Conservation (phyloP, 2,329 filamentous ascomycete genomes). For the Botrytis sinoallii region DNA sequence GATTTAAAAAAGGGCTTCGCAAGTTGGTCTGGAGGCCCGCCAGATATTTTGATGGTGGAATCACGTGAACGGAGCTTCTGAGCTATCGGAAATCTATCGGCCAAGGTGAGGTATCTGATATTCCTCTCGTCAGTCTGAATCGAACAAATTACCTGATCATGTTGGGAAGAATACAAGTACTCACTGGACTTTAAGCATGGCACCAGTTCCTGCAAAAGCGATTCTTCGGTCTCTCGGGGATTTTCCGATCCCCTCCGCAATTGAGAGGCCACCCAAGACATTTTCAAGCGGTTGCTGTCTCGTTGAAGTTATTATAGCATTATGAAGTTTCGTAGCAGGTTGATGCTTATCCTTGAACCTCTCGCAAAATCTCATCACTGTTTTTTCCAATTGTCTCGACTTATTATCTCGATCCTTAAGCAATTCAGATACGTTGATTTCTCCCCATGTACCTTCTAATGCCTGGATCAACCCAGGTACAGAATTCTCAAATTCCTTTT, state of each 20-base stretch:
- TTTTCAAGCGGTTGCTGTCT: conserved; percentile 17
- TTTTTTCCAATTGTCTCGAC: background rate
- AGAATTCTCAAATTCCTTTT: conserved; percentile 24
- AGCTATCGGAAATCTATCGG: conserved; percentile 33
- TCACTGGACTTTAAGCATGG: conserved; percentile 17
- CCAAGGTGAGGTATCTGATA: conserved; percentile 29
- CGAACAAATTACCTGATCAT: background rate
- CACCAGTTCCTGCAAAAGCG: conserved; percentile 33
- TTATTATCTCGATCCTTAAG: conserved; percentile 21
- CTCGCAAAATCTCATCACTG: conserved; percentile 24
- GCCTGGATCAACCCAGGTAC: background rate
- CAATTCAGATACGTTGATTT: conserved; percentile 20
- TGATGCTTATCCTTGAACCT: conserved; percentile 38
- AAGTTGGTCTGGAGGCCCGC: conserved; percentile 18
- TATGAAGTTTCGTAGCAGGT: conserved; percentile 41
- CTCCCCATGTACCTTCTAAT: background rate
- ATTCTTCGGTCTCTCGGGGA: conserved; percentile 35
- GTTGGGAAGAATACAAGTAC: background rate
- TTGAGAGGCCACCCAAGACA: background rate
- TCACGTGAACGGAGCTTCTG: conserved; percentile 10
- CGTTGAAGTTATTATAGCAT: conserved; percentile 37
- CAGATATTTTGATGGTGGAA: conserved; percentile 23
- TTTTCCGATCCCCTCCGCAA: background rate
- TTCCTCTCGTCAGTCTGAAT: background rate
- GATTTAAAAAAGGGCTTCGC: conserved; percentile 30